Evolutionary conservation across 1,284 basidiomycete species (phyloP), one percentile per base, ranked within the genome.

Genomic region (Farysia itapuensis): DNA sequence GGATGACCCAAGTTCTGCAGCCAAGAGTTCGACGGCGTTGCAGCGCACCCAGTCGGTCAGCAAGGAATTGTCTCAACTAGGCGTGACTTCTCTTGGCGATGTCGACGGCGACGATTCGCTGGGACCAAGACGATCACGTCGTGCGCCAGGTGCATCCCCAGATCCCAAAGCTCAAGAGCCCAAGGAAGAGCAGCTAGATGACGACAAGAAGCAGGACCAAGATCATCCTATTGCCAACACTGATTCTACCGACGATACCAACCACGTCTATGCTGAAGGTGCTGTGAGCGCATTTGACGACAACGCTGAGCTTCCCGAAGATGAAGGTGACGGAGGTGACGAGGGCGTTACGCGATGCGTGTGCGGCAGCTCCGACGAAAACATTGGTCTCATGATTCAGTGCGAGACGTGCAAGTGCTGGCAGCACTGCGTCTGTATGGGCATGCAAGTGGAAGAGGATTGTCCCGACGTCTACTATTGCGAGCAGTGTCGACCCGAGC

Each of bases 361-460:
- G 31, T 98, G 94, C 80, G 89, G 89, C 49, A 87, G 85, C 77
- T 84, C 73, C 38, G 90, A 90, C 78, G 79, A 80, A 52, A 74
- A 77, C 40, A 69, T 76, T 20, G 79, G 78, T n/a, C 88, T 91
- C 76, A 96, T 97, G 91, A 91, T 96, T 39, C 89, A 93, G 78
- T 98, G 94, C 79, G 94, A 98, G 80, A 86, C 83, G 42, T 98
- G 94, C 81, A 89, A 90, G 72, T 90, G 90, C 54, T 98, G 94
- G 94, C 94, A 98, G 79, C 94, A 98, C 78, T 93, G 93, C 15
- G 83, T 87, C 23, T 98, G 94, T 79, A 92, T 98, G 85, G 94
- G 94, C 37, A 90, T 90, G 77, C 84, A 86, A 75, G 85, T 84
- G 31, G 89, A 92, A 75, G 87, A 88, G 53, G 86, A 79, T 43